A percentile compares a stretch with the other conserved stretches of the same genome.
phyloP scores from a whole-genome alignment of 495 filamentous ascomycete species.

The Lepraria neglecta region DNA sequence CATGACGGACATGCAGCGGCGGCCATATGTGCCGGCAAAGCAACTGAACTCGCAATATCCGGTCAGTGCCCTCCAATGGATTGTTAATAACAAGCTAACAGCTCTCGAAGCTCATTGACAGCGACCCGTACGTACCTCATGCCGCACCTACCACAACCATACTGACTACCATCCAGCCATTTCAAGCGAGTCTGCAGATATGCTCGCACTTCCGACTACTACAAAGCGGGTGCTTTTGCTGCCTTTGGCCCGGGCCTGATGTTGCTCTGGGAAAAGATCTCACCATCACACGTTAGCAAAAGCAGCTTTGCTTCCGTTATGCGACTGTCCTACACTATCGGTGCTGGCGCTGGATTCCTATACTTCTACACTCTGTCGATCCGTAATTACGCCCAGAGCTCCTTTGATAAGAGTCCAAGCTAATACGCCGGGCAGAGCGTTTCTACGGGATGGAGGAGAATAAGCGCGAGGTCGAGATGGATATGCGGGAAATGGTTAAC shows the following conservation, averaged over 20 bases:
- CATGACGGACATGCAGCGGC: conserved; percentile 55
- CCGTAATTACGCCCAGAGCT: conserved; percentile 5
- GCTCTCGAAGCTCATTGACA: conserved; percentile 79
- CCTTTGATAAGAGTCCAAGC: not conserved
- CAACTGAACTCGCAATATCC: conserved; percentile 69
- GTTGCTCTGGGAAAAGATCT: conserved; percentile 69
- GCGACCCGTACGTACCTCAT: conserved; percentile 73
- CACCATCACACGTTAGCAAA: conserved; percentile 71
- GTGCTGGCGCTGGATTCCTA: conserved; percentile 67
- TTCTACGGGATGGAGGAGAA: conserved; percentile 96
- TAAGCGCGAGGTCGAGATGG: conserved; percentile 81
- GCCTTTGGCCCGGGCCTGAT: conserved; percentile 65
- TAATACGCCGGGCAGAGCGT: conserved; percentile 49
- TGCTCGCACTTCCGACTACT: conserved; percentile 77
- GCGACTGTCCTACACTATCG: conserved; percentile 68
- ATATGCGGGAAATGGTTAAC: conserved; percentile 96
- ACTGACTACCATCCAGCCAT: conserved; percentile 56
- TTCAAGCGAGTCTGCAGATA: conserved; percentile 82
- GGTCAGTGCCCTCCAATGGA: conserved; percentile 44
- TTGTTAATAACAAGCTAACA: conserved; percentile 14
- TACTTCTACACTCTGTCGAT: conserved; percentile 70
- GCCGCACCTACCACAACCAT: conserved; percentile 17
- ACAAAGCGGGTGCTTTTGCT: conserved; percentile 55
- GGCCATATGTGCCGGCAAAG: conserved; percentile 68
- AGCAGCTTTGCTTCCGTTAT: conserved; percentile 76